phyloP scores from a whole-genome alignment of 768 basidiomycete species.

The Daedaleopsis nitida region DNA sequence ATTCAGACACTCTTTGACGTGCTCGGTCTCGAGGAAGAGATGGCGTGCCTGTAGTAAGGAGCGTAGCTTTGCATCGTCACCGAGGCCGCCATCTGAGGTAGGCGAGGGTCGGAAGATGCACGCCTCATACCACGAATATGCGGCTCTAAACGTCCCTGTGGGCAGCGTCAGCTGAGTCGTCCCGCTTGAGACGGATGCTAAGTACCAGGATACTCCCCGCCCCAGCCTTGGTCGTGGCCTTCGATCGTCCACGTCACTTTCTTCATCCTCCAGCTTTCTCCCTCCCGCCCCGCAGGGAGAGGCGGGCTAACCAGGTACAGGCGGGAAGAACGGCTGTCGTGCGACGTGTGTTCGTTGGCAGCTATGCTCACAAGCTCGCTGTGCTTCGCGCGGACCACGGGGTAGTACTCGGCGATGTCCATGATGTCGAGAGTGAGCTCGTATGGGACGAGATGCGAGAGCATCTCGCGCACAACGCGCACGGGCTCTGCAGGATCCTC shows the following conservation, averaged over 20 bases:
- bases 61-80: neutral
- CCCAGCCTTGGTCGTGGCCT: constrained; percentile 15
- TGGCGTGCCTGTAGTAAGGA: neutral
- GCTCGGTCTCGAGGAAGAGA: neutral
- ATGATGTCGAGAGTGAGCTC: constrained; percentile 13
- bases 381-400: neutral
- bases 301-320: neutral
- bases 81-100: neutral
- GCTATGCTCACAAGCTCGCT: neutral
- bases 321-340: constrained; percentile 2
- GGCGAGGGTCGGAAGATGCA: constrained; percentile 8
- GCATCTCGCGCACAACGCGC: constrained; percentile 9
- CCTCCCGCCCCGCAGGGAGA: neutral
- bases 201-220: constrained; percentile 3
- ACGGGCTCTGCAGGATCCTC: neutral
- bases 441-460: constrained; percentile 6
- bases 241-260: constrained; percentile 5
- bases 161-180: neutral
- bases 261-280: neutral
- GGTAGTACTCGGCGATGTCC: constrained; percentile 7
- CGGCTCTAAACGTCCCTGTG: constrained; percentile 3
- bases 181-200: neutral
- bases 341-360: neutral
- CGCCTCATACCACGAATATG: constrained; percentile 9
- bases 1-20: neutral